Evolutionary conservation across 1,284 basidiomycete genomes (phyloP).

Genomic region (Inonotus obliquus): DNA sequence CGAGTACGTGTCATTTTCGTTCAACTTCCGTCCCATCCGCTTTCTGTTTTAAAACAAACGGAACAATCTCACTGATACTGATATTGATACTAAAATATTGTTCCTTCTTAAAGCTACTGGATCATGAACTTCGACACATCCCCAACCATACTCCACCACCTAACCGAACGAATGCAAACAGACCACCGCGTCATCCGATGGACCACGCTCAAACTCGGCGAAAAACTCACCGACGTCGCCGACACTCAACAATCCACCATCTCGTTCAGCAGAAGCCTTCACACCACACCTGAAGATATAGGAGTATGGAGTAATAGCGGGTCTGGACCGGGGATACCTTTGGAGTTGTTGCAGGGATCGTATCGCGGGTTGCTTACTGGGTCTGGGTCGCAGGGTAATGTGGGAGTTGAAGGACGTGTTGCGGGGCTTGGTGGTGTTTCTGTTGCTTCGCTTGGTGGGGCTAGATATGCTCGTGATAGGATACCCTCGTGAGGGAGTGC

Average conservation of each 20-base stretch:
- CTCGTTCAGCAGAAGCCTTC: no score
- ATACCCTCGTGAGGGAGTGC: no score
- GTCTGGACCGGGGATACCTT: background rate
- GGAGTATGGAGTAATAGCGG: no score
- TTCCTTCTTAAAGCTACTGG: constrained; percentile 66
- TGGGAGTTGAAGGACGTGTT: background rate
- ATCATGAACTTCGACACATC: constrained; percentile 86
- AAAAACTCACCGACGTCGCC: constrained; percentile 66
- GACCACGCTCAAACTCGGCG: constrained; percentile 78
- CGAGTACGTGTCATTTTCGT: constrained; percentile 64
- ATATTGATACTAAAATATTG: background rate
- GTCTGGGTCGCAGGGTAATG: constrained; percentile 28
- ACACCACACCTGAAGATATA: no score
- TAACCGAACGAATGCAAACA: constrained; percentile 63
- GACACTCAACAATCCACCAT: constrained; percentile 33
- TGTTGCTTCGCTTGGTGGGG: background rate
- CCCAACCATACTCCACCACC: constrained; percentile 58
- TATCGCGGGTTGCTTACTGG: background rate
- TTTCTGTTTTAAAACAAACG: background rate
- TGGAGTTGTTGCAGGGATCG: background rate
- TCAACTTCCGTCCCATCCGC: background rate
- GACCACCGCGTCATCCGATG: constrained; percentile 83
- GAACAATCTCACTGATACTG: no score
- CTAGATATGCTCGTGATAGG: background rate
- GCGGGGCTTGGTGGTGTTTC: background rate